phyloP scores from a whole-genome alignment of 352 stramenopile genomes.

The Thraustochytrium striatum region DNA sequence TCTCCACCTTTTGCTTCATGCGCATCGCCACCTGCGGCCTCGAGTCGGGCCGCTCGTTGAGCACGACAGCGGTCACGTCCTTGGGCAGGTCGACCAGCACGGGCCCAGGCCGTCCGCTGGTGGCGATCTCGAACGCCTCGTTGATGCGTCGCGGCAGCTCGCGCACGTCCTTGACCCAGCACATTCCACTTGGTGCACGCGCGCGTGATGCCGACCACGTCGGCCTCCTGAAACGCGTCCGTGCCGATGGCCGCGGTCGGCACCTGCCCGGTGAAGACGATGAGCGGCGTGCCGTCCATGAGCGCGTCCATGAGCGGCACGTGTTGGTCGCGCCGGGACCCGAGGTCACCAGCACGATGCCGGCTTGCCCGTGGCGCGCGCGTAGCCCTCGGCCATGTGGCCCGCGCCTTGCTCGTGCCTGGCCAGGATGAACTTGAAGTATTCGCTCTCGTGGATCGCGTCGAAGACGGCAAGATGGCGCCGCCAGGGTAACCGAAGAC shows the following conservation, averaged over 20 bases:
- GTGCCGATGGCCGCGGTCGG: conserved; percentile 70
- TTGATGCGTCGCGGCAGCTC: conserved; percentile 88
- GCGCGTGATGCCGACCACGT: conserved; percentile 63
- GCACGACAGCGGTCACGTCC: conserved; percentile 66
- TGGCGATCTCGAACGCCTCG: conserved; percentile 90
- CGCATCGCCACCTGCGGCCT: not conserved
- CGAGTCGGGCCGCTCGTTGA: not conserved
- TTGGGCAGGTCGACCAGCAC: conserved; percentile 92
- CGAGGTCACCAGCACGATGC: conserved; percentile 77
- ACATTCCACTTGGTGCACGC: conserved; percentile 94
- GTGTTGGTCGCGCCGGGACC: conserved; percentile 80
- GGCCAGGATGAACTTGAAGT: conserved; percentile 52
- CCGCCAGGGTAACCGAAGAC: conserved; percentile 78
- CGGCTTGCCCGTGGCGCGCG: conserved; percentile 52
- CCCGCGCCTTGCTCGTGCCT: conserved; percentile 52
- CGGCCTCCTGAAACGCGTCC: conserved; percentile 79
- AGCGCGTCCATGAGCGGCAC: conserved; percentile 73
- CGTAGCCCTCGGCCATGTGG: conserved; percentile 53
- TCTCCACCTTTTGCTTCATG: conserved; percentile 37
- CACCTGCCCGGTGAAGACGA: conserved; percentile 81
- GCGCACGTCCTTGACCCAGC: conserved; percentile 87
- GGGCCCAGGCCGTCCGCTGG: conserved; percentile 82
- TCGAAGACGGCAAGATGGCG: conserved; percentile 77
- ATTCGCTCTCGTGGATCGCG: conserved; percentile 67
- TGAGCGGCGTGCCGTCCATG: conserved; percentile 80